phyloP scores from a whole-genome alignment of 2,329 filamentous ascomycete species.

The Eutypa lata region DNA sequence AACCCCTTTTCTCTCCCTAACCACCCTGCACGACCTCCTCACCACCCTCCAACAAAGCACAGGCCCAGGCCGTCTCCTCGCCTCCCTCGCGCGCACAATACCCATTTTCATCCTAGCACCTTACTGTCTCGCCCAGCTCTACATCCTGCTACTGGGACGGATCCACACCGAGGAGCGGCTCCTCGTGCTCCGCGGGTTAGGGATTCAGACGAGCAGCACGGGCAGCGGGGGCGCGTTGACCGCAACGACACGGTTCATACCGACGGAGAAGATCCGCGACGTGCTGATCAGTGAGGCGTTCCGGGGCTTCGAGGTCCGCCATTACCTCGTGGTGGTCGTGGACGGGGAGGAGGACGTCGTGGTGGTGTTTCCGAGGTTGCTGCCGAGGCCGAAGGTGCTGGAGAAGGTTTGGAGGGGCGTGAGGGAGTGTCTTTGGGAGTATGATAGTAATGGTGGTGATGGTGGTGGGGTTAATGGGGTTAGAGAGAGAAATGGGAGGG shows the following conservation, averaged over 20 bases:
- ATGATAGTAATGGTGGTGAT: conserved; percentile 25
- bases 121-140: conserved; percentile 31
- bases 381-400: conserved; percentile 72
- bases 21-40: conserved; percentile 19
- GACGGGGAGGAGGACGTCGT: conserved; percentile 84
- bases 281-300: conserved; percentile 96
- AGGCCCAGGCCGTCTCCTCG: conserved; percentile 29
- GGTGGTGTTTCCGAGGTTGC: conserved; percentile 84
- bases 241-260: conserved; percentile 63
- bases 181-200: conserved; percentile 81
- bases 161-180: conserved; percentile 72
- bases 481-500: conserved; percentile 28
- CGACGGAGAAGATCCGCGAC: conserved; percentile 87
- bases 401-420: conserved; percentile 89
- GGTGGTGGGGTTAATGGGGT: conserved; percentile 6
- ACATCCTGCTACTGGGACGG: conserved; percentile 39
- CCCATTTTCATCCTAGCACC: conserved; percentile 40
- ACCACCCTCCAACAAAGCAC: conserved; percentile 10
- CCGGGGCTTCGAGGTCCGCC: conserved; percentile 82
- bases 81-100: conserved; percentile 28
- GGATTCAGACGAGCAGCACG: conserved; percentile 80
- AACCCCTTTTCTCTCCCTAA: conserved; percentile 13
- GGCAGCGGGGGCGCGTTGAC: conserved; percentile 28
- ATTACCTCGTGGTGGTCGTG: conserved; percentile 86
- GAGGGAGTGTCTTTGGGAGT: conserved; percentile 76